Evolutionary conservation across 225 moss, liverwort and hornwort species (phyloP).

Genomic region (Sphagnum tenellum): DNA sequence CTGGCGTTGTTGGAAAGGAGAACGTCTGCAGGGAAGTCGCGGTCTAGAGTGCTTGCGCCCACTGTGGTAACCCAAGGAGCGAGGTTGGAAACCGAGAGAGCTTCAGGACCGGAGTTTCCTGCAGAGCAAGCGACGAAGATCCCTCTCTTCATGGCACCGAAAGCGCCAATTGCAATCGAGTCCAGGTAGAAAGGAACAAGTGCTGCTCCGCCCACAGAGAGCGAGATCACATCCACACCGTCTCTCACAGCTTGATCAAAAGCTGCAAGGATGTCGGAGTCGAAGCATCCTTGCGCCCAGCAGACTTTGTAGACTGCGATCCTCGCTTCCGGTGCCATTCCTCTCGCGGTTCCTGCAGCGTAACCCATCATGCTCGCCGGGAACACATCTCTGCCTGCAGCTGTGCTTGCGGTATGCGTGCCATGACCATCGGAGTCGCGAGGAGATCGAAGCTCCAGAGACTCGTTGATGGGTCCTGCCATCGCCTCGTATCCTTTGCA

Average conservation of each 20-base stretch:
- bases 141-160: constrained; percentile 9
- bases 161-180: constrained; percentile 15
- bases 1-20: constrained; percentile 3
- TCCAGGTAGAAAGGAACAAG: constrained; percentile 26
- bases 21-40: constrained; percentile 3
- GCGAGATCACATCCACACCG: constrained; percentile 47
- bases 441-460: constrained; percentile 7
- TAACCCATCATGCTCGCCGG: constrained; percentile 21
- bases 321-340: constrained; percentile 35
- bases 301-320: constrained; percentile 53
- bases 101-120: constrained; percentile 3
- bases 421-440: constrained; percentile 40
- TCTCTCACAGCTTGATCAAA: constrained; percentile 56
- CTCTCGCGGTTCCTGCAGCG: constrained; percentile 18
- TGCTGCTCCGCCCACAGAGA: constrained; percentile 22
- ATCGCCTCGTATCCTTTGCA: constrained; percentile 2
- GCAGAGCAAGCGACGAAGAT: constrained; percentile 8
- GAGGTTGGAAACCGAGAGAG: not conserved
- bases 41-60: constrained; percentile 5
- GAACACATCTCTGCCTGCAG: constrained; percentile 19
- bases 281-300: constrained; percentile 23
- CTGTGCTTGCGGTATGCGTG: constrained; percentile 36
- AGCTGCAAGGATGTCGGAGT: constrained; percentile 43
- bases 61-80: constrained; percentile 12
- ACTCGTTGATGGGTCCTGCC: not conserved